Evolutionary conservation across 805 yeast species (phyloP), one percentile per base, ranked within the genome.

Genomic region (Barnettozyma salicaria): DNA sequence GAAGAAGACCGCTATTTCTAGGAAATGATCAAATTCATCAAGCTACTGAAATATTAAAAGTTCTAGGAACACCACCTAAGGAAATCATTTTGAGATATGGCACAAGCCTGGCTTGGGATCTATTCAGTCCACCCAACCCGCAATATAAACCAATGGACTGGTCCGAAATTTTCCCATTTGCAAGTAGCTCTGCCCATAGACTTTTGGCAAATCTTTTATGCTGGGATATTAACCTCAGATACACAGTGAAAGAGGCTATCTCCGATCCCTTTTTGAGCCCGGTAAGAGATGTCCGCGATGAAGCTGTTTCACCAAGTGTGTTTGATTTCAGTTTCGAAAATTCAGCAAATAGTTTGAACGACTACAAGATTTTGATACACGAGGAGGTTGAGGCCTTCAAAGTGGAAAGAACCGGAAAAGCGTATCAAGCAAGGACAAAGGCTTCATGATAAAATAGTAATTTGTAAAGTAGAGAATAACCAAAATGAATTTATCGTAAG

Each of bases 1-100:
- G 87, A 0, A 65, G 96, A 42, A 70, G 70, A 50, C 95, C 96
- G 1, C 56, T 87, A 12, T 88, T 89, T 55, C 74, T 77, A 34
- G 97, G 96, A 0, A 73, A 72, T 40, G 78, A 78, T 56, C 79
- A 80, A 40, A 49, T 74, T 42, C 81, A 80, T 44, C 97, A 89
- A 58, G 58, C 86, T 7, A 68, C 65, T 29, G 81, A 76, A 52
- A 84, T 89, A 14, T 61, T 78, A 37, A 74, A 76, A 50, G 68
- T 82, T 1, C 59, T 87, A 34, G 97, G 96, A 0, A 61, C 78
- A 0, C 96, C 96, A 0, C 58, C 78, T 0, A 63, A 58, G 21
- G 68, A 63, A 4, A 55, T 73, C 2, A 56, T 77, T 7, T 29
- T 49, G 16, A 52, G 55, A n/a, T 74, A 63, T 56, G 72, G 71